Percentiles rank a stretch among this genome's conserved stretches.
Evolutionary conservation across 148 eudicot species (phyloP).

Genomic region (Fallopia convolvulus): DNA sequence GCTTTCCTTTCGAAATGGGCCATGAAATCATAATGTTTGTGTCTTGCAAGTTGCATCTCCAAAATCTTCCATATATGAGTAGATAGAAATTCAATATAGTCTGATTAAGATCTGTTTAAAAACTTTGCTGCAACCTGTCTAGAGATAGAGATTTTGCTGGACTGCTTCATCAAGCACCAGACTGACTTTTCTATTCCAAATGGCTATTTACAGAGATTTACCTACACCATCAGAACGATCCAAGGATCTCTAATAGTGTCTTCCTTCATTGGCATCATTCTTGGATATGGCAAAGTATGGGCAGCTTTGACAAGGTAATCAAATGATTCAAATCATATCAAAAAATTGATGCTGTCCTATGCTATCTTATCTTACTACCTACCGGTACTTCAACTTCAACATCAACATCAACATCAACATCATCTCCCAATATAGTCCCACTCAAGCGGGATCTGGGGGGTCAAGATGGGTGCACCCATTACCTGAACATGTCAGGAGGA

Average conservation of each 20-base stretch:
- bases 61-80: background rate
- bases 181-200: conserved; percentile 10
- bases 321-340: background rate
- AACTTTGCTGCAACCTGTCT: background rate
- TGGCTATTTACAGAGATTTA: conserved; percentile 55
- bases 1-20: background rate
- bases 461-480: no score
- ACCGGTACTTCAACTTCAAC: background rate
- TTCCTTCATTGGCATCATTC: conserved; percentile 68
- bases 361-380: conserved; percentile 2
- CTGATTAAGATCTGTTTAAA: background rate
- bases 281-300: conserved; percentile 74
- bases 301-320: conserved; percentile 63
- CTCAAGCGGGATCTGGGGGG: no score
- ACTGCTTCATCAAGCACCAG: background rate
- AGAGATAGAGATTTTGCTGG: background rate
- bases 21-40: background rate
- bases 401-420: no score
- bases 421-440: no score
- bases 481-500: no score
- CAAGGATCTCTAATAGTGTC: conserved; percentile 91
- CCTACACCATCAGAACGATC: conserved; percentile 75
- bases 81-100: background rate
- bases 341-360: background rate
- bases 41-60: background rate